Evolutionary conservation across 1,284 basidiomycete species (phyloP), one percentile per base, ranked within the genome.

Genomic region (Coniferiporia weirii): DNA sequence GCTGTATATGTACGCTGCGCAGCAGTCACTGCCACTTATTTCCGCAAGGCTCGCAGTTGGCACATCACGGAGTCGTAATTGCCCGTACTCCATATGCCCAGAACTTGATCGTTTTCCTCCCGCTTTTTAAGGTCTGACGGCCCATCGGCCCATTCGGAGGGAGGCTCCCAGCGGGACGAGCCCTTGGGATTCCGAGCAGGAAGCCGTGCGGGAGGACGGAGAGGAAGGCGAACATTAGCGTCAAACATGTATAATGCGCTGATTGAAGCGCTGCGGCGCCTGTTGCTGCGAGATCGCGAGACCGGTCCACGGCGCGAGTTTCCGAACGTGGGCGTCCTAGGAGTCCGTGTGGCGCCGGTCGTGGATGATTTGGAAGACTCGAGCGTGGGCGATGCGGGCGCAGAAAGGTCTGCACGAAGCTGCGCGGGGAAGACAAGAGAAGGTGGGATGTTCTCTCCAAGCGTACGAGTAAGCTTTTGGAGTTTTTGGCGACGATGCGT

Each of bases 401-500:
- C 50, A 12, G 54, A 46, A 12, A 19, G 17, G 19, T 22, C 20
- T 15, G 35, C 6, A 52, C 43, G 38, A 10, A 32, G 8, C 27
- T 45, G 46, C n/a, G 17, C 20, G 20, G 57, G 47, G 62, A 80
- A 79, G 51, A 83, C 75, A 56, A 83, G 75, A 66, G 82, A 79
- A 4, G 74, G 70, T 1, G 82, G 81, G 22, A 83, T 72, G 63
- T 79, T 78, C 69, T 81, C 80, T 7, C 82, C 82, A 1, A 83
- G 69, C 1, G 77, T 81, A 56, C 79, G 73, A 34, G 72, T 67
- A 4, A 84, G 72, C 66, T 82, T 82, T 8, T 78, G 78, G 71
- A 83, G 75, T 50, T 71, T 72, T 61, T 67, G 68, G 56, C 72
- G 63, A 15, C 73, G 70, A 6, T 66, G 60, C 57, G 70, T 70